phyloP scores from a whole-genome alignment of 2,329 filamentous ascomycete genomes.

The Leptographium wingfieldii region DNA sequence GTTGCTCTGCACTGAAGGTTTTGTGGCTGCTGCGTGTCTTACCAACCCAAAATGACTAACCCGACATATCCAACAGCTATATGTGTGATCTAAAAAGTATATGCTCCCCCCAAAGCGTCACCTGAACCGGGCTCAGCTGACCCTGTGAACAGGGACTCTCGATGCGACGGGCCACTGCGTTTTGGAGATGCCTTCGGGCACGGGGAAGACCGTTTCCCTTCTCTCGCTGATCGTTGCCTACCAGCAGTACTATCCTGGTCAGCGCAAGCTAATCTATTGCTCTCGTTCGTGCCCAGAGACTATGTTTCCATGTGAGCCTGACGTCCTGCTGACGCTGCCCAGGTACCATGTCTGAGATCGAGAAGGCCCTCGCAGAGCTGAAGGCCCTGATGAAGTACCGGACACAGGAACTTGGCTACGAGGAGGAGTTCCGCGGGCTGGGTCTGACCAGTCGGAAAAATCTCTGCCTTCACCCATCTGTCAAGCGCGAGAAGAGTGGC shows the following conservation, averaged over 20 bases:
- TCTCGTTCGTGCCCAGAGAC: constrained; percentile 45
- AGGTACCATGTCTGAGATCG: constrained; percentile 98
- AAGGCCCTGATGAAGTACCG: constrained; percentile 93
- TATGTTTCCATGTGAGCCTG: background rate
- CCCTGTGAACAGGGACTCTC: constrained; percentile 47
- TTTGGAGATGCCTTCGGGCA: constrained; percentile 97
- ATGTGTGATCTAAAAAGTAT: constrained; percentile 46
- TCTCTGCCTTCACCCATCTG: constrained; percentile 86
- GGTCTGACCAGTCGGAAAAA: constrained; percentile 96
- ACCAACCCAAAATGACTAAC: background rate
- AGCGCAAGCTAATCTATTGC: constrained; percentile 95
- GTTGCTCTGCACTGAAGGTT: background rate
- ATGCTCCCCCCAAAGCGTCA: background rate
- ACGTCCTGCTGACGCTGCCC: background rate
- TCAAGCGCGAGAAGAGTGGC: constrained; percentile 93
- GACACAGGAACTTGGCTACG: constrained; percentile 71
- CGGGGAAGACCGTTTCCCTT: constrained; percentile 91
- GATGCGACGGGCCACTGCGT: constrained; percentile 93
- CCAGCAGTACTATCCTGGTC: constrained; percentile 84
- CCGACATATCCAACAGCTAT: constrained; percentile 24
- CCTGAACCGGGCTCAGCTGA: background rate
- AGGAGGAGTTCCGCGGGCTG: constrained; percentile 85
- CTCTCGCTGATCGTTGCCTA: constrained; percentile 94
- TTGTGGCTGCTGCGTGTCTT: background rate
- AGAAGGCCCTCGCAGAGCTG: constrained; percentile 87